A percentile compares a stretch with the other conserved stretches of the same genome.
Conservation (phyloP, 495 filamentous ascomycete species). For the Thermochaetoides thermophila region DNA sequence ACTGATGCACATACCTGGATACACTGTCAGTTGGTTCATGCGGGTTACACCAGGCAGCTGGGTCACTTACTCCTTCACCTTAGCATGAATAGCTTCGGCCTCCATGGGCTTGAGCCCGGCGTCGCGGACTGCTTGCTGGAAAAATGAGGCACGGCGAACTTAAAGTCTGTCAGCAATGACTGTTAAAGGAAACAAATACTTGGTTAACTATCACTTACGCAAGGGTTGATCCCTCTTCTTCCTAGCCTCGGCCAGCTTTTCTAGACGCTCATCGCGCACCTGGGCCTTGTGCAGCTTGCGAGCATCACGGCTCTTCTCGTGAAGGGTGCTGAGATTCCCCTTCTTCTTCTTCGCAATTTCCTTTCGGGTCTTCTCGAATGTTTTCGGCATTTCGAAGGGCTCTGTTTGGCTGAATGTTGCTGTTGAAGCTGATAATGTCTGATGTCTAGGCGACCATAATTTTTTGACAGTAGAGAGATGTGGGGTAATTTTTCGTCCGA, state of each 20-base stretch:
- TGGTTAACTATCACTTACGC: too few relatives aligned
- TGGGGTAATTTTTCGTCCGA: slow-evolving; percentile 3
- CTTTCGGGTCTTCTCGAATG: slow-evolving; percentile 66
- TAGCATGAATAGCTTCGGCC: slow-evolving; percentile 39
- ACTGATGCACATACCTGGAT: slow-evolving; percentile 57
- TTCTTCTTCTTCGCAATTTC: slow-evolving; percentile 67
- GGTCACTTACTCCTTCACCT: slow-evolving; percentile 44
- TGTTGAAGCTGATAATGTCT: background rate
- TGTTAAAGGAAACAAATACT: too few relatives aligned
- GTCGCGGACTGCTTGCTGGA: slow-evolving; percentile 45
- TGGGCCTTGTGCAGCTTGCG: slow-evolving; percentile 58
- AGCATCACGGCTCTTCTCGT: slow-evolving; percentile 70
- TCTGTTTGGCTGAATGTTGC: background rate
- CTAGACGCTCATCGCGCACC: slow-evolving; percentile 61
- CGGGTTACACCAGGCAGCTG: background rate
- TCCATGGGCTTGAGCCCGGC: slow-evolving; percentile 40
- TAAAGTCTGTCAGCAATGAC: slow-evolving; percentile 1
- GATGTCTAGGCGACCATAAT: background rate
- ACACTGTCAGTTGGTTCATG: background rate
- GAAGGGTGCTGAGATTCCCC: slow-evolving; percentile 49
- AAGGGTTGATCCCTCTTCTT: slow-evolving; percentile 54
- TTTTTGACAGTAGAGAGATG: background rate
- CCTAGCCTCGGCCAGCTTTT: slow-evolving; percentile 44
- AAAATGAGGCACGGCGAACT: slow-evolving; percentile 63
- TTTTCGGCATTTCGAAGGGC: slow-evolving; percentile 50